Percentiles rank a stretch among this genome's conserved stretches.
Evolutionary conservation across 495 filamentous ascomycete species (phyloP).

Genomic region (Pseudotulostoma volvatum): DNA sequence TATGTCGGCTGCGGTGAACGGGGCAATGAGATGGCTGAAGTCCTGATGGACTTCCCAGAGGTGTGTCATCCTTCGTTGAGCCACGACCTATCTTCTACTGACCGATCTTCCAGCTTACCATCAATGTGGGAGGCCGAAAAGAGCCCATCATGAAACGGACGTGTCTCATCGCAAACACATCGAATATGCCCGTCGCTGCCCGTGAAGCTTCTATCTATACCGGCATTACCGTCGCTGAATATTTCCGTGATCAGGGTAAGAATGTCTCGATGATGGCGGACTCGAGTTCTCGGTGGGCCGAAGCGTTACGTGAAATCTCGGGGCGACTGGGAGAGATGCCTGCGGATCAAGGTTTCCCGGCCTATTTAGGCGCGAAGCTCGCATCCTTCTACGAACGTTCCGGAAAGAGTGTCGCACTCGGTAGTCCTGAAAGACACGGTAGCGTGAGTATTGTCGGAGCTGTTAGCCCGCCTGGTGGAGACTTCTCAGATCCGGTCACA

Average conservation of each 20-base stretch:
- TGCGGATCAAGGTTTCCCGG: conserved; percentile 97
- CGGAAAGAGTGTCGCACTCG: conserved; percentile 68
- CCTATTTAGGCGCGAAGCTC: conserved; percentile 90
- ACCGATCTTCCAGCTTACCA: conserved; percentile 46
- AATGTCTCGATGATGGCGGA: conserved; percentile 99
- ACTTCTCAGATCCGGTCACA: conserved; percentile 98
- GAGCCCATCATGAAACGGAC: conserved; percentile 99
- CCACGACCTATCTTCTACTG: neutral
- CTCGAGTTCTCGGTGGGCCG: conserved; percentile 95
- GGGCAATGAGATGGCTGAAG: conserved; percentile 99
- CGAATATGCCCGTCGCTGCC: conserved; percentile 98
- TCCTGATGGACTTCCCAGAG: conserved; percentile 98
- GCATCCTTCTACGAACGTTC: conserved; percentile 99
- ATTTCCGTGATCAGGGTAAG: conserved; percentile 97
- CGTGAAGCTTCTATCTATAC: conserved; percentile 99
- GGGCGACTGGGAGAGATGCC: conserved; percentile 99
- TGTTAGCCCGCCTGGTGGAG: conserved; percentile 92
- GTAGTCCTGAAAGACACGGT: conserved; percentile 72
- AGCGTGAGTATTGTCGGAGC: conserved; percentile 97
- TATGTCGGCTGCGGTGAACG: conserved; percentile 98
- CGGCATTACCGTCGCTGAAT: conserved; percentile 91
- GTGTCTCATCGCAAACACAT: conserved; percentile 95
- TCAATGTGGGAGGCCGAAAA: conserved; percentile 76
- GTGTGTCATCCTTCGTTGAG: conserved; percentile 16
- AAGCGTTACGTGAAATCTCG: conserved; percentile 95